Percentiles rank a stretch among this genome's conserved stretches.
Conservation (phyloP, 1,284 basidiomycete genomes). For the Sporisorium sorghi region DNA sequence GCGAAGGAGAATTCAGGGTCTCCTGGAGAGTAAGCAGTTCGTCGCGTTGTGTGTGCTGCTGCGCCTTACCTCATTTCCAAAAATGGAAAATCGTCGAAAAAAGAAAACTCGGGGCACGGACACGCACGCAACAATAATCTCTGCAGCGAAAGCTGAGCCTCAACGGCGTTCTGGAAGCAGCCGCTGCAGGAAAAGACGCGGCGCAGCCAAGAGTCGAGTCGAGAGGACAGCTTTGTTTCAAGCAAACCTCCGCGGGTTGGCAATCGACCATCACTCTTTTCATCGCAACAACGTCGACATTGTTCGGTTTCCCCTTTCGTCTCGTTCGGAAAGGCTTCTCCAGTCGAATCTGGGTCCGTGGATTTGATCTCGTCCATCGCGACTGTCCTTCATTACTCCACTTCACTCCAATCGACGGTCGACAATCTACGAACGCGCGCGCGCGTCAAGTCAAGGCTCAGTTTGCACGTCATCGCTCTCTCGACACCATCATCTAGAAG, state of each 20-base stretch:
- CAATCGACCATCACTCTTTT: slow-evolving; percentile 16
- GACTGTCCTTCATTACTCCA: not conserved
- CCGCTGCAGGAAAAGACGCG: not conserved
- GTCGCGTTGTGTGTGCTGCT: slow-evolving; percentile 6
- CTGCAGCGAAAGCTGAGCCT: not conserved
- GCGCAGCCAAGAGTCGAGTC: too few species aligned
- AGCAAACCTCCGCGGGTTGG: slow-evolving; percentile 21
- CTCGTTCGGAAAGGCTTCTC: not conserved
- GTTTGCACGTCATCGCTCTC: not conserved
- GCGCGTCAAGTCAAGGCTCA: slow-evolving; percentile 11
- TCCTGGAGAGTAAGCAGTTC: not conserved
- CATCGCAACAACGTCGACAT: slow-evolving; percentile 4
- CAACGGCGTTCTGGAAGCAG: not conserved
- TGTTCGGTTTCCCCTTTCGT: not conserved
- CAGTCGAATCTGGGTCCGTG: not conserved
- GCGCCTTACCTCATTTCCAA: not conserved
- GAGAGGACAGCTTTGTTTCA: too few species aligned
- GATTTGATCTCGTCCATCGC: not conserved
- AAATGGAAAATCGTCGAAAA: slow-evolving; percentile 14
- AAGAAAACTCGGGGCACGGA: too few species aligned
- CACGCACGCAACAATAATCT: too few species aligned
- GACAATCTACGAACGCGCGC: not conserved
- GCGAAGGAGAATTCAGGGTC: slow-evolving; percentile 3
- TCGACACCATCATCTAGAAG: not conserved
- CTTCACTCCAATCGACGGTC: not conserved